Conservation (phyloP, 1,284 basidiomycete species). For the Ustanciosporium gigantosporum region DNA sequence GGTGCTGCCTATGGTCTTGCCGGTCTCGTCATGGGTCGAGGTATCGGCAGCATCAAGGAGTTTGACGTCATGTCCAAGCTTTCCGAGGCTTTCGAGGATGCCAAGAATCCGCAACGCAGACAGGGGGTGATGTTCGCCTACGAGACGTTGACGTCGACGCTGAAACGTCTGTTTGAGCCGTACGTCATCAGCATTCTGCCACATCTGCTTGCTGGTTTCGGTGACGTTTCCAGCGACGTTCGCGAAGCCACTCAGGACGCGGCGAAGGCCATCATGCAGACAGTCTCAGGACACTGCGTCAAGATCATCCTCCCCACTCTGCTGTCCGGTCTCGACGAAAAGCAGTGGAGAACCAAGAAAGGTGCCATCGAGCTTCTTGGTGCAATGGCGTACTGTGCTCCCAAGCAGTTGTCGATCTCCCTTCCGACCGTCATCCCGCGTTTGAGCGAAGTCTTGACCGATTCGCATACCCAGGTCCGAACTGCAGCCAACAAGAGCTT, state of each 20-base stretch:
- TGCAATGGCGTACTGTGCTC: conserved; percentile 98
- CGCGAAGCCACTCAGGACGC: conserved; percentile 94
- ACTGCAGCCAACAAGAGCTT: conserved; percentile 89
- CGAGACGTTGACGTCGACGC: conserved; percentile 78
- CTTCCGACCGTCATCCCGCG: conserved; percentile 95
- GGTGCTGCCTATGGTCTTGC: conserved; percentile 96
- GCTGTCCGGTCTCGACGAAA: conserved; percentile 90
- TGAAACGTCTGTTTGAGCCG: conserved; percentile 90
- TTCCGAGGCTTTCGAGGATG: conserved; percentile 80
- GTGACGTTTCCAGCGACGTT: conserved; percentile 86
- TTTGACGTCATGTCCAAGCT: conserved; percentile 78
- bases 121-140: conserved; percentile 96
- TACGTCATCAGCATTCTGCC: conserved; percentile 86
- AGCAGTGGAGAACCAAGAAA: conserved; percentile 98
- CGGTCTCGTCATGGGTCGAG: conserved; percentile 86
- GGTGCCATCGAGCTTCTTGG: conserved; percentile 96
- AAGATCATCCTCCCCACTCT: conserved; percentile 91
- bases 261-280: conserved; percentile 90
- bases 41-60: conserved; percentile 82
- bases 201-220: conserved; percentile 82
- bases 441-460: conserved; percentile 89
- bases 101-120: conserved; percentile 80
- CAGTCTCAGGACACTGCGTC: conserved; percentile 69
- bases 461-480: conserved; percentile 95
- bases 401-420: conserved; percentile 89